Percentiles rank a stretch among this genome's conserved stretches.
These are phyloP conservation scores for Orbilia javanica DNA, from an alignment of 2,329 filamentous ascomycete species.

Conservation along the genomic window DNA sequence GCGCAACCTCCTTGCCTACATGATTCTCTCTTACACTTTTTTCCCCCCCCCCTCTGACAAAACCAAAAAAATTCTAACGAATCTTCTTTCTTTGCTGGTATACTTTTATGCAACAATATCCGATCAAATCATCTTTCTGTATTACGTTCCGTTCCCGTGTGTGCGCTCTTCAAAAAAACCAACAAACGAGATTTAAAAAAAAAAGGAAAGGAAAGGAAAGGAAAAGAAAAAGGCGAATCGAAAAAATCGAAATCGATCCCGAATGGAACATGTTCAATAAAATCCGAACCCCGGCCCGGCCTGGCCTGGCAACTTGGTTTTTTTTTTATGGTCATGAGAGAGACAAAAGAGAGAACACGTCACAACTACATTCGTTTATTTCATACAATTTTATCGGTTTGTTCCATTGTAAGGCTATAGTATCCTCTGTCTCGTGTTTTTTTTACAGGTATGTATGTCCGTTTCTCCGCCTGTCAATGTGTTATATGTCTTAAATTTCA, in stretches of 20 bases:
- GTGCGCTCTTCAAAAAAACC: background rate
- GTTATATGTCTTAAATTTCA: background rate
- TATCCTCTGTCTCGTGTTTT: no score
- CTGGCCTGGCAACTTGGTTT: background rate
- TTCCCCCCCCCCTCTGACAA: no score
- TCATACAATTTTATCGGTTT: background rate
- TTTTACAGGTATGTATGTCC: background rate
- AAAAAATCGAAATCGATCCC: slow-evolving; percentile 2
- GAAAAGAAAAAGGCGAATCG: background rate
- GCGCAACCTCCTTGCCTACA: slow-evolving; percentile 26
- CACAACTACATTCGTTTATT: slow-evolving; percentile 3
- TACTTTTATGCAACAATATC: slow-evolving; percentile 27
- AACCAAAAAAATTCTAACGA: slow-evolving; percentile 44
- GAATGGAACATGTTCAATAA: slow-evolving; percentile 5
- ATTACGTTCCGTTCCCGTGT: background rate
- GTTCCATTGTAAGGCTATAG: background rate
- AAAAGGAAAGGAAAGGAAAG: no score
- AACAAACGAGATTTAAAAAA: no score
- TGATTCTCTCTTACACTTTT: background rate
- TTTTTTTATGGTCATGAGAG: slow-evolving; percentile 14
- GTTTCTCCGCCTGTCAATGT: background rate
- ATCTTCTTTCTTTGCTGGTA: slow-evolving; percentile 31
- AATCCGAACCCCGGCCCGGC: background rate
- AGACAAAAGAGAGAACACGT: slow-evolving; percentile 7
- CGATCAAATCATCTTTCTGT: slow-evolving; percentile 17